phyloP scores from a whole-genome alignment of 2,329 filamentous ascomycete genomes.

The Mycosphaerella sp. region DNA sequence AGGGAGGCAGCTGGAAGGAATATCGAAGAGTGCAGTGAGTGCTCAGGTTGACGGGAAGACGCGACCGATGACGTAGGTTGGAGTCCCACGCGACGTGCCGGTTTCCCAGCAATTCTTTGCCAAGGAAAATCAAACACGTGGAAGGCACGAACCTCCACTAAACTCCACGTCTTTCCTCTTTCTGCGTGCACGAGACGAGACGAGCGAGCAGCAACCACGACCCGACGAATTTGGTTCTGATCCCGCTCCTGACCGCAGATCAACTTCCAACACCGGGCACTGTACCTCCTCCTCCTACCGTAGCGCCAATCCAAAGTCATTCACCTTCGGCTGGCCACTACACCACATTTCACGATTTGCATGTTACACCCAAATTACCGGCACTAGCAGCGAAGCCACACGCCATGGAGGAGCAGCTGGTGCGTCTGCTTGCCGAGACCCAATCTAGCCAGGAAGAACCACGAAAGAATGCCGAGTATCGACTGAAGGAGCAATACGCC shows the following conservation, averaged over 20 bases:
- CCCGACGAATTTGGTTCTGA: too few species aligned
- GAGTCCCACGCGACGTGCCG: neutral
- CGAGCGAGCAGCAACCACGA: too few species aligned
- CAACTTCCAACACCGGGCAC: too few species aligned
- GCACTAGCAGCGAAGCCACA: constrained; percentile 19
- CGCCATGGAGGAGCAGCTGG: constrained; percentile 85
- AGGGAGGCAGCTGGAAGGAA: too few species aligned
- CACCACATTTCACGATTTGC: neutral
- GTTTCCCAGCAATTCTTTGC: too few species aligned
- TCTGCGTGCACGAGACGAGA: too few species aligned
- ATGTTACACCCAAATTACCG: constrained; percentile 13
- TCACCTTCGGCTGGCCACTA: too few species aligned
- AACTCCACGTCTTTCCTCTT: too few species aligned
- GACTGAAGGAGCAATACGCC: constrained; percentile 64
- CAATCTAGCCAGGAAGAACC: constrained; percentile 69
- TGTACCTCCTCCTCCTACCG: too few species aligned
- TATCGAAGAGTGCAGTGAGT: too few species aligned
- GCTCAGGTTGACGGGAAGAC: neutral
- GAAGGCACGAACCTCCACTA: neutral
- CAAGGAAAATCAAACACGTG: neutral
- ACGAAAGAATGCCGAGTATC: constrained; percentile 79
- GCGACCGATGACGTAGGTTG: neutral
- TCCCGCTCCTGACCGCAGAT: too few species aligned
- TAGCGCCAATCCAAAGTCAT: too few species aligned
- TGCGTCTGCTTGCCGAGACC: constrained; percentile 79